phyloP scores from a whole-genome alignment of 83 land plant genomes.

The Thuja plicata region DNA sequence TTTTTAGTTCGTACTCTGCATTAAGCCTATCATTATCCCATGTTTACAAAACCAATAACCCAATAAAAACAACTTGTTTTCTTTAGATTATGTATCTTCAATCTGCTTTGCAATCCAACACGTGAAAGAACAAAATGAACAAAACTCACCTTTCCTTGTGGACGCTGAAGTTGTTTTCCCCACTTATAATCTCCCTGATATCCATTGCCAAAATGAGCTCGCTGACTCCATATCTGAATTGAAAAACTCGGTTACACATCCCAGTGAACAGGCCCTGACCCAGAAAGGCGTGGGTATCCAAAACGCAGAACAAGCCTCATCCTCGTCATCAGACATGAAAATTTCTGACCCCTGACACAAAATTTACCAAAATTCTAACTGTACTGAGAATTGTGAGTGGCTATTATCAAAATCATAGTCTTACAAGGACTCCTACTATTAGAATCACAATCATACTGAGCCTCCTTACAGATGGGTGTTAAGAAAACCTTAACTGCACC shows the following conservation, averaged over 20 bases:
- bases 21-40: not conserved
- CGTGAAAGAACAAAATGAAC: not conserved
- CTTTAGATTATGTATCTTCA: not conserved
- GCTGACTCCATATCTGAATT: not conserved
- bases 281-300: not conserved
- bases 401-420: not conserved
- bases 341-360: not conserved
- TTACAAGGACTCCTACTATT: not conserved
- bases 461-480: not conserved
- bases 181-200: not conserved
- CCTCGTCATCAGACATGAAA: slow-evolving; percentile 1
- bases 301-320: not conserved
- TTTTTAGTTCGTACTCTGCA: not conserved
- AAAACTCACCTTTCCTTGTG: not conserved
- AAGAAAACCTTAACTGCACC: not conserved
- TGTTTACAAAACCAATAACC: not conserved
- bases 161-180: not conserved
- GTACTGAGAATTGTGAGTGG: not conserved
- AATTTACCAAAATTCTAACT: not conserved
- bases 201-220: not conserved
- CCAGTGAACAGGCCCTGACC: not conserved
- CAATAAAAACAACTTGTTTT: not conserved
- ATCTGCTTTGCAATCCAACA: not conserved
- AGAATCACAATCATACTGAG: not conserved
- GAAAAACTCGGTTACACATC: not conserved